Evolutionary conservation across 495 filamentous ascomycete species (phyloP).

Genomic region (Tuber brumale): DNA sequence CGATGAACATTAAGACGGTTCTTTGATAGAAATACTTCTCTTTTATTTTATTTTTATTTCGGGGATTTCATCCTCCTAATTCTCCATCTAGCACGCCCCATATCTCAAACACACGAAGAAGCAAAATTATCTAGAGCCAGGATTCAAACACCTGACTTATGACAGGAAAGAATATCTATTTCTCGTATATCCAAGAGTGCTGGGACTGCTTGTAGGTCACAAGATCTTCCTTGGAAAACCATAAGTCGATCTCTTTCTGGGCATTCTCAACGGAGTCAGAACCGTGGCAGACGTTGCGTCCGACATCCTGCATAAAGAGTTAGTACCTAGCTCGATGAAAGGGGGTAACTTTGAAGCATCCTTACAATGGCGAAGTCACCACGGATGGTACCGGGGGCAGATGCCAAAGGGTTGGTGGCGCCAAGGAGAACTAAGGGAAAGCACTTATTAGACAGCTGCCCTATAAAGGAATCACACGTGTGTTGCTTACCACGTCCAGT

Average conservation of each 20-base stretch:
- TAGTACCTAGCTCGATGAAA: constrained; percentile 21
- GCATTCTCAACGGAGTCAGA: constrained; percentile 97
- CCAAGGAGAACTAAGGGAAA: constrained; percentile 65
- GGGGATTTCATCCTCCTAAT: constrained; percentile 1
- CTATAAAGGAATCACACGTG: not conserved
- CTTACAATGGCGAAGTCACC: constrained; percentile 68
- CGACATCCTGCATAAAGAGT: constrained; percentile 59
- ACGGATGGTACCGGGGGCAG: constrained; percentile 92
- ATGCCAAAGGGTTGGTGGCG: constrained; percentile 94
- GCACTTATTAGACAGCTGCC: constrained; percentile 20
- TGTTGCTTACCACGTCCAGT: constrained; percentile 71
- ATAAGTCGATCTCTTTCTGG: constrained; percentile 98
- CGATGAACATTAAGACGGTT: not conserved
- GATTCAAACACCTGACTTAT: not conserved
- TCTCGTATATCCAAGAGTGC: constrained; percentile 94
- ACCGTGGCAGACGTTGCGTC: constrained; percentile 99
- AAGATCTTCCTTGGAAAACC: constrained; percentile 84
- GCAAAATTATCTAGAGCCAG: constrained; percentile 4
- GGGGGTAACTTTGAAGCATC: not conserved
- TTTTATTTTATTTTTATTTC: constrained; percentile 23
- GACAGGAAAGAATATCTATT: constrained; percentile 43
- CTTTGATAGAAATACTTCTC: not conserved
- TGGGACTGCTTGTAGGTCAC: constrained; percentile 69
- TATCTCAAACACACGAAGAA: not conserved
- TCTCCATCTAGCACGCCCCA: not conserved